Evolutionary conservation across 2,329 filamentous ascomycete genomes (phyloP).

Genomic region (Colletotrichum camelliae): DNA sequence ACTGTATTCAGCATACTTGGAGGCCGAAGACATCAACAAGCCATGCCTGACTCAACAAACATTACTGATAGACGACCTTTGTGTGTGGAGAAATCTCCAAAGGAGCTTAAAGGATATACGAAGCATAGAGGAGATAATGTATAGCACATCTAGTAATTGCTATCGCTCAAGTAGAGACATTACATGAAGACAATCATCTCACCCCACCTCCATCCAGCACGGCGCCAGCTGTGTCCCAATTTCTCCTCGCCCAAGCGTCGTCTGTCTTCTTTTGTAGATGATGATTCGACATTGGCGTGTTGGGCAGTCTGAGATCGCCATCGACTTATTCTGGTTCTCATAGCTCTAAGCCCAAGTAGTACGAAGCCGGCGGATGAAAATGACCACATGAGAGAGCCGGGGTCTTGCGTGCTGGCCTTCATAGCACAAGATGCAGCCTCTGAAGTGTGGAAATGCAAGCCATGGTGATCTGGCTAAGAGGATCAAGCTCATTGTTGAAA

Average conservation of each 20-base stretch:
- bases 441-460: too few relatives aligned
- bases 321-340: neutral
- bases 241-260: too few relatives aligned
- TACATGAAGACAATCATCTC: neutral
- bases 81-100: neutral
- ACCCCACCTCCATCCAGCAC: neutral
- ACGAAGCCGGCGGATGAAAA: neutral
- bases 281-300: neutral
- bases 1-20: neutral
- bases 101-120: fast-evolving
- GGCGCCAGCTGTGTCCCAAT: neutral
- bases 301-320: neutral
- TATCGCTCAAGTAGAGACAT: neutral
- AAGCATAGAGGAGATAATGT: neutral
- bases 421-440: too few relatives aligned
- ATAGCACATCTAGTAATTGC: neutral
- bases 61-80: too few relatives aligned
- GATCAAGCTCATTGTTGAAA: too few relatives aligned
- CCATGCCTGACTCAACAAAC: neutral
- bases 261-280: neutral
- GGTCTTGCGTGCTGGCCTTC: fast-evolving
- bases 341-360: neutral
- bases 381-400: fast-evolving
- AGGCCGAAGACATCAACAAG: neutral
- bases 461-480: too few relatives aligned